These are phyloP conservation scores for Sesbania bispinosa DNA, from an alignment of 306 rosid genomes.

Conservation along the genomic window DNA sequence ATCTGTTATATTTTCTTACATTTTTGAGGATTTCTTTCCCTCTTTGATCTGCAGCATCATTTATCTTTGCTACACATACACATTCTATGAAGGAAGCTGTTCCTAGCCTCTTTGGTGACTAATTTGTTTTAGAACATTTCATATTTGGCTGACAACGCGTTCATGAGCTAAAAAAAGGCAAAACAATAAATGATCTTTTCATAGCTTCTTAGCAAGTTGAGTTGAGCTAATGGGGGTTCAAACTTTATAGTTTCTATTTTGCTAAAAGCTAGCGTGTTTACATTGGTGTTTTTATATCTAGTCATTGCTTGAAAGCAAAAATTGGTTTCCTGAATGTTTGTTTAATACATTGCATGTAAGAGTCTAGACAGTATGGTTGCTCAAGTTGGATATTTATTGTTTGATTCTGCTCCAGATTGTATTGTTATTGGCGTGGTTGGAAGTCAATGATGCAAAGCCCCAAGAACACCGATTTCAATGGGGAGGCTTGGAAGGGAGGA, in stretches of 20 bases:
- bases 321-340: slow-evolving; percentile 1
- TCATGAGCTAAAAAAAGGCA: background rate
- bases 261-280: background rate
- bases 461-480: slow-evolving; percentile 40
- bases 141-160: background rate
- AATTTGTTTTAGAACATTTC: slow-evolving; percentile 17
- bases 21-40: background rate
- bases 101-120: background rate
- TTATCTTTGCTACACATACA: background rate
- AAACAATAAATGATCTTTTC: background rate
- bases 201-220: background rate
- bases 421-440: slow-evolving; percentile 58
- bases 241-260: background rate
- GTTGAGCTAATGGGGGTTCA: background rate
- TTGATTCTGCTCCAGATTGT: slow-evolving; percentile 57
- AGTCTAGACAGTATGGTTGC: background rate
- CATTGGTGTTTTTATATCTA: background rate
- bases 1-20: background rate
- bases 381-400: slow-evolving; percentile 16
- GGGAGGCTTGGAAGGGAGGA: slow-evolving; percentile 40
- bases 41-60: background rate
- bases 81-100: background rate
- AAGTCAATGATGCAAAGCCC: slow-evolving; percentile 43
- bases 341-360: background rate
- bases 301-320: slow-evolving; percentile 1